These are phyloP conservation scores for Euphrasia confusa DNA, from an alignment of 257 asterid species.

Conservation along the genomic window DNA sequence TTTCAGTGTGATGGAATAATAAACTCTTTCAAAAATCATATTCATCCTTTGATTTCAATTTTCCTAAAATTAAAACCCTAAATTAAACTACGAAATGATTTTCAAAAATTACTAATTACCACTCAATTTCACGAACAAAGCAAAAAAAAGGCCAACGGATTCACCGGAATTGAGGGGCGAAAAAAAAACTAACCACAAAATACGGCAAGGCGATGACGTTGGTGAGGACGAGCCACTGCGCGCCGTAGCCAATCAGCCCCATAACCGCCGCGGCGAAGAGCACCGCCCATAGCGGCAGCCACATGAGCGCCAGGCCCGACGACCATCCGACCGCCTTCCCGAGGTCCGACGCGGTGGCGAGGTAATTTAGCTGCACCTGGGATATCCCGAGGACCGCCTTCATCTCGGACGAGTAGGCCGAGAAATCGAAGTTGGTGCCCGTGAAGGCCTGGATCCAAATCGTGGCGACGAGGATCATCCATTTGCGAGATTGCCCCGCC, in stretches of 20 bases:
- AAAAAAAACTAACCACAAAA: constrained; percentile 60
- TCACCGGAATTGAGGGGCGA: not conserved
- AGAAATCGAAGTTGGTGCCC: constrained; percentile 83
- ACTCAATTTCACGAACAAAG: not conserved
- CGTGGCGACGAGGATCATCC: constrained; percentile 79
- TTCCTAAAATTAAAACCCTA: no score
- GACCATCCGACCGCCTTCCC: constrained; percentile 93
- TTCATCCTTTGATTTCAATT: no score
- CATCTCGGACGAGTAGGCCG: constrained; percentile 78
- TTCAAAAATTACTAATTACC: not conserved
- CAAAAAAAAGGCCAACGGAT: not conserved
- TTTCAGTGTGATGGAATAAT: no score
- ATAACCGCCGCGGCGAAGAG: constrained; percentile 68
- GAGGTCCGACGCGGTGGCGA: constrained; percentile 88
- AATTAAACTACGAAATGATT: no score
- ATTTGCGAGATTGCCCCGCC: constrained; percentile 63
- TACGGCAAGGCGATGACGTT: constrained; percentile 55
- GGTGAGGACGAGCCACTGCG: constrained; percentile 69
- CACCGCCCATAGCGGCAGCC: constrained; percentile 66
- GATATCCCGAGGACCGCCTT: constrained; percentile 65
- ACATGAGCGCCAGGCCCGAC: constrained; percentile 70
- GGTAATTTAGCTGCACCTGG: constrained; percentile 79
- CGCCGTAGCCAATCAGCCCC: constrained; percentile 82
- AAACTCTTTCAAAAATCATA: no score
- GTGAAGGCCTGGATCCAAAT: constrained; percentile 93